Evolutionary conservation across 345 rosid species (phyloP), one percentile per base, ranked within the genome.

Genomic region (Gossypium anomalum): DNA sequence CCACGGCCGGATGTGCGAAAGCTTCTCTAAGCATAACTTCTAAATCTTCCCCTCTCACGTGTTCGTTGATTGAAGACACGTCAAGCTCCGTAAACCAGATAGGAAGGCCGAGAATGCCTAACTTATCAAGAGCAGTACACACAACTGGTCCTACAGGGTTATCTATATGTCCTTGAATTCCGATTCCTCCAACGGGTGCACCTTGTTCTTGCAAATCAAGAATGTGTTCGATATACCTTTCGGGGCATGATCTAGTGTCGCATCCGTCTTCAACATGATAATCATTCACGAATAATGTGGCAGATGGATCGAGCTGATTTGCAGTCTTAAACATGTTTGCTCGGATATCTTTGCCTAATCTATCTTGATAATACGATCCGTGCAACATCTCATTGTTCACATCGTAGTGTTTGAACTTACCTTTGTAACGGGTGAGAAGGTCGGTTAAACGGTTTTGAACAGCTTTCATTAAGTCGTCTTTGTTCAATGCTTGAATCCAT

Each of bases 381-480:
- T 94, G 98, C 72, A 94, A 78, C 98, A 94, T 92, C 85, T 94
- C 98, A 19, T 94, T 94, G 85, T 94, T 94, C 74, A 94, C 98
- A 60, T 94, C 98, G 63, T 92, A 94, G 81, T 94, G 98, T 68
- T 84, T 85, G 85, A 94, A 91, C 82, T 81, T 91, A 4, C 94
- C 96, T 52, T 89, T 90, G 87, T 91, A 94, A 22, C 93, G 92
- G 2, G 87, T 82, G 67, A 94, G 92, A 75, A 94, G 98, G 71
- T 87, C 84, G 0, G 85, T 87, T 12, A 93, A 74, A 9, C 90
- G 97, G 76, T 83, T 92, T 80, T 87, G 89, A 72, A 94, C 88
- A 0, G 97, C 96, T 43, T 49, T 78, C 80, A 59, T 72, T 71
- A 94, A 77, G 83, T 87, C 91, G 12, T 64, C 67, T 64, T 76